Percentiles rank a stretch among this genome's conserved stretches.
These are phyloP conservation scores for Dichomitus squalens DNA, from an alignment of 1,284 basidiomycete species.

Conservation along the genomic window DNA sequence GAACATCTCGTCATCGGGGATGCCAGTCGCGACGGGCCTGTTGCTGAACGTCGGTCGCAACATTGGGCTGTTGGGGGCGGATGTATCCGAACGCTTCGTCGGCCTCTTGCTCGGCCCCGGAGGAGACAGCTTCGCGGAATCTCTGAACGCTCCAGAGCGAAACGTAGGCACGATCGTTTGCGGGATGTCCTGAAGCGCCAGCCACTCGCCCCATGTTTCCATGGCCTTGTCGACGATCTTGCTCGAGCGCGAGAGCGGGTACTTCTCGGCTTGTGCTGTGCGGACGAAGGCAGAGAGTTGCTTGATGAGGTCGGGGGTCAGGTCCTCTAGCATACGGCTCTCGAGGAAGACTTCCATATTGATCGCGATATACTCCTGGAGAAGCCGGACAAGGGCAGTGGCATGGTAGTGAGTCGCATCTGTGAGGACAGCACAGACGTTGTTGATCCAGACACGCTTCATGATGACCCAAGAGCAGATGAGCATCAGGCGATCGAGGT, in stretches of 20 bases:
- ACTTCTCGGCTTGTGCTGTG: conserved; percentile 65
- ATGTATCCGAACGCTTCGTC: conserved; percentile 24
- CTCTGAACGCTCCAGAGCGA: conserved; percentile 37
- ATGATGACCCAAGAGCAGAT: conserved; percentile 82
- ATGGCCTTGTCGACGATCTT: conserved; percentile 61
- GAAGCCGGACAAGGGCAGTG: conserved; percentile 64
- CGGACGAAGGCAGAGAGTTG: conserved; percentile 69
- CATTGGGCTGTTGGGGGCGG: conserved; percentile 37
- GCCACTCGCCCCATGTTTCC: conserved; percentile 74
- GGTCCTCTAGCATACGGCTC: conserved; percentile 75
- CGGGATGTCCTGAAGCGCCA: conserved; percentile 83
- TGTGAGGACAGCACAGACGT: conserved; percentile 80
- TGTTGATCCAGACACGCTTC: conserved; percentile 72
- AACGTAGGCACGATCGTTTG: conserved; percentile 54
- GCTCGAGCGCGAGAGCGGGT: conserved; percentile 66
- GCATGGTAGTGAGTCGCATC: conserved; percentile 87
- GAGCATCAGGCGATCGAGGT: conserved; percentile 84
- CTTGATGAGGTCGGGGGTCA: conserved; percentile 68
- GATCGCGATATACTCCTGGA: conserved; percentile 82
- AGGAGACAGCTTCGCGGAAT: conserved; percentile 52
- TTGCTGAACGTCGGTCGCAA: conserved; percentile 31
- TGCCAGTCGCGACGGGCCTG: conserved; percentile 17
- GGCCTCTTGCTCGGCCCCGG: conserved; percentile 33
- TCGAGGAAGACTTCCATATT: conserved; percentile 93
- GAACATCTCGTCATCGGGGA: conserved; percentile 56